Evolutionary conservation across 208 protist genomes (phyloP), one percentile per base, ranked within the genome.

Genomic region (Acanthamoeba healyi): DNA sequence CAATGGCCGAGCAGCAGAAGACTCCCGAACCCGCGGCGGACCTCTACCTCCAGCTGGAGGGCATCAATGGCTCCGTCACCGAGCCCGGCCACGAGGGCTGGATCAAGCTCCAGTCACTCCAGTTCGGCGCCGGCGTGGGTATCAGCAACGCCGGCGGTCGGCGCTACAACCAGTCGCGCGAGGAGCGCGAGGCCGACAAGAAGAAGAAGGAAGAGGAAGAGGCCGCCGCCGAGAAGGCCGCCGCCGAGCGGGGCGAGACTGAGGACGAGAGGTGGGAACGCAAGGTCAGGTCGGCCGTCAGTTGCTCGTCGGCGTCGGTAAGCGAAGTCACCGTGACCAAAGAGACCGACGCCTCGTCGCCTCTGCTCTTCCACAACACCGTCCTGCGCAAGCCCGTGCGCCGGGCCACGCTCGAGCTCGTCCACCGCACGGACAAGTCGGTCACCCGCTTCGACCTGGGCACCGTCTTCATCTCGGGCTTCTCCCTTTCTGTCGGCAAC

Each of bases 161-260:
- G 12, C 14, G 74, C n/a, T 29, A 22, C 42, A 46, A 51, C 42
- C 74, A 82, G 26, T 54, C 74, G 74, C 74, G 40, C 26, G 74
- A 44, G 42, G 14, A 82, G 44, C 14, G 22, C 24, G 77, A 86
- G 77, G 77, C 77, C 44, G 77, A 77, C 36, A 32, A 36, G 36
- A 77, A 86, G 77, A 72, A 82, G 72, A 44, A 51, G 38, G 40
- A 54, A 51, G 72, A 82, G 24, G 72, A 82, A 22, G 38, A 82
- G 26, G 72, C 34, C 36, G 72, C 72, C 38, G 72, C 63, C 12
- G 3, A 38, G 34, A 38, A 77, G 38, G 67, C 77, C 19, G 63
- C 72, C 1, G 72, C 34, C 12, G 42, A 82, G 42, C 2, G 72
- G 22, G 72, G 72, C 34, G 72, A 82, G 40, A 82, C 17, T 10